Evolutionary conservation across 1,284 basidiomycete genomes (phyloP).

Genomic region (Psilocybe mexicana): DNA sequence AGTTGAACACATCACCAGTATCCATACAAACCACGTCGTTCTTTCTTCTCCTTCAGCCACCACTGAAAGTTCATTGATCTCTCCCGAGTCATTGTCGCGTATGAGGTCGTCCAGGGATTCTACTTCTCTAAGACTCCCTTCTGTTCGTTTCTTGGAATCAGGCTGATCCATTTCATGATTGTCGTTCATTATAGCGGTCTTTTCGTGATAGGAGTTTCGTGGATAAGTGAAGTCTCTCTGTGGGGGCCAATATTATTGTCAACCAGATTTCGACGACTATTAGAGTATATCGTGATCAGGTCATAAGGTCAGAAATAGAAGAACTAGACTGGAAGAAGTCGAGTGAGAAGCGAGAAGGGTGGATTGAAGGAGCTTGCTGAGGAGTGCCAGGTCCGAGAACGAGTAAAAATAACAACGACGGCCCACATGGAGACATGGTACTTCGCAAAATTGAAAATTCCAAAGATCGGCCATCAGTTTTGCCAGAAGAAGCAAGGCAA

Average conservation of each 20-base stretch:
- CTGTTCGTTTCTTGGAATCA: slow-evolving; percentile 8
- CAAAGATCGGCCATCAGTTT: neutral
- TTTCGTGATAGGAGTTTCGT: neutral
- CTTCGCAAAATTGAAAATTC: neutral
- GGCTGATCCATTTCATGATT: slow-evolving; percentile 1
- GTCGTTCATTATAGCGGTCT: slow-evolving; percentile 2
- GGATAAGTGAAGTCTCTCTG: neutral
- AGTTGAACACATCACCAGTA: slow-evolving; percentile 63
- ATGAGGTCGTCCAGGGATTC: slow-evolving; percentile 21
- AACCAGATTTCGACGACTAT: neutral
- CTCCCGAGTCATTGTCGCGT: slow-evolving; percentile 42
- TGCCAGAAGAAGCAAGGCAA: neutral
- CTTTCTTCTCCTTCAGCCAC: slow-evolving; percentile 70
- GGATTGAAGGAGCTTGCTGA: neutral
- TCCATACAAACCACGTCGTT: slow-evolving; percentile 72
- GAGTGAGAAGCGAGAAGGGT: neutral
- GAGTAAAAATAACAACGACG: slow-evolving; percentile 2
- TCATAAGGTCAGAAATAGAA: slow-evolving; percentile 9
- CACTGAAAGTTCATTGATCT: slow-evolving; percentile 61
- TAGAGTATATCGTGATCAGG: slow-evolving; percentile 4
- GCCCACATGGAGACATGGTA: neutral
- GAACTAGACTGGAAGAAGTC: slow-evolving; percentile 5
- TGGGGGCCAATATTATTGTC: neutral
- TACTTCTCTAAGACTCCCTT: slow-evolving; percentile 14
- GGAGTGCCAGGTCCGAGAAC: neutral